A percentile compares a stretch with the other conserved stretches of the same genome.
Conservation (phyloP, 805 yeast genomes). For the Middelhovenomyces tepae region DNA sequence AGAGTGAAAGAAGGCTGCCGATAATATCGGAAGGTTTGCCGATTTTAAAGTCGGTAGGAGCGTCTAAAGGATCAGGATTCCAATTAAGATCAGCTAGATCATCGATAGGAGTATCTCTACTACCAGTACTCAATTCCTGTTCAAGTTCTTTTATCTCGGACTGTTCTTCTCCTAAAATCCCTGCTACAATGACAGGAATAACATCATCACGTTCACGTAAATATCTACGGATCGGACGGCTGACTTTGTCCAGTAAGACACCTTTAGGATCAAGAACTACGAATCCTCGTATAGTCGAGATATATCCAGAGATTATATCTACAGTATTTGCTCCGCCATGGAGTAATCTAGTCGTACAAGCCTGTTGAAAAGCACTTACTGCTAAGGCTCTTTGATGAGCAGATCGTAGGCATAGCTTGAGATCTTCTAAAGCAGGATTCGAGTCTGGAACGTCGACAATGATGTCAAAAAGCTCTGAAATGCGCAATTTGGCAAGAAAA, state of each 20-base stretch:
- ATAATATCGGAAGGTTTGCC: slow-evolving; percentile 53
- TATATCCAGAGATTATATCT: slow-evolving; percentile 60
- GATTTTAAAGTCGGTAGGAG: slow-evolving; percentile 72
- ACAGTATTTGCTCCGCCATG: slow-evolving; percentile 79
- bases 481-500: slow-evolving; percentile 35
- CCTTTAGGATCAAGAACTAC: slow-evolving; percentile 79
- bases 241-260: slow-evolving; percentile 67
- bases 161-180: slow-evolving; percentile 44
- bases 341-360: slow-evolving; percentile 41
- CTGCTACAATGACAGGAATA: slow-evolving; percentile 57
- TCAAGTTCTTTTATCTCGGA: slow-evolving; percentile 45
- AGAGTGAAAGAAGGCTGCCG: slow-evolving; percentile 61
- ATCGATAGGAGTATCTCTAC: slow-evolving; percentile 23
- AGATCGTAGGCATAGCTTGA: slow-evolving; percentile 42
- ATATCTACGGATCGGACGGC: slow-evolving; percentile 65
- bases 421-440: slow-evolving; percentile 45
- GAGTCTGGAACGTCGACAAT: slow-evolving; percentile 47
- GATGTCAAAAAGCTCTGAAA: slow-evolving; percentile 50
- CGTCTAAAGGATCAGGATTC: slow-evolving; percentile 85
- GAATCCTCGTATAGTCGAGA: slow-evolving; percentile 63
- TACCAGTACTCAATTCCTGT: slow-evolving; percentile 34
- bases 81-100: slow-evolving; percentile 47
- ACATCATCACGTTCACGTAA: slow-evolving; percentile 69
- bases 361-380: slow-evolving; percentile 40
- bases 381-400: slow-evolving; percentile 42